These are phyloP conservation scores for Monosporascus ibericus DNA, from an alignment of 2,329 filamentous ascomycete genomes.

Conservation along the genomic window DNA sequence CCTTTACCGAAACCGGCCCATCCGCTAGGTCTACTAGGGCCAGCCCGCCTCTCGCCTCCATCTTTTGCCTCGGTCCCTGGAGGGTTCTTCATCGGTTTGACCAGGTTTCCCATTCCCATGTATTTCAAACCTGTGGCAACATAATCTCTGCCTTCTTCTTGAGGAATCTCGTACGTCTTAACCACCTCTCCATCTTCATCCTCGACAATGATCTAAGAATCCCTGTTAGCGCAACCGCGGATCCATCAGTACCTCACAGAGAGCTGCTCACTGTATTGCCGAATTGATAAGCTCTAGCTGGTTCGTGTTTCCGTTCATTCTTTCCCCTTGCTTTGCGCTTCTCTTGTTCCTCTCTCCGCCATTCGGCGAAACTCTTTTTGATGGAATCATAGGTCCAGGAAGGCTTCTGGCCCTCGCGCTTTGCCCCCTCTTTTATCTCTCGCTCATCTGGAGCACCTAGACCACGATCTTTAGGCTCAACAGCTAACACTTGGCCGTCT, in stretches of 20 bases:
- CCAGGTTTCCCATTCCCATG: conserved; percentile 44
- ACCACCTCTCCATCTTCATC: conserved; percentile 82
- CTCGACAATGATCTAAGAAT: conserved; percentile 69
- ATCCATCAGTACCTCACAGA: not conserved
- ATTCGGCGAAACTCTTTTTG: conserved; percentile 44
- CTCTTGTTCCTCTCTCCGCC: conserved; percentile 54
- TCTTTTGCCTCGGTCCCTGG: conserved; percentile 21
- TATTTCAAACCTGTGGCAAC: conserved; percentile 45
- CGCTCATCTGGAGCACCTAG: conserved; percentile 10
- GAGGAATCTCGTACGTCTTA: conserved; percentile 72
- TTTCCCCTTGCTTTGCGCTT: conserved; percentile 57
- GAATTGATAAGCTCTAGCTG: conserved; percentile 79
- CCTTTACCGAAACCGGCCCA: conserved; percentile 43
- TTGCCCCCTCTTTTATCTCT: conserved; percentile 24
- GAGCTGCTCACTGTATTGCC: conserved; percentile 60
- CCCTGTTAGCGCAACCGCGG: conserved; percentile 20
- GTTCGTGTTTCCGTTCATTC: conserved; percentile 52
- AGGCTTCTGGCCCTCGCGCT: conserved; percentile 29
- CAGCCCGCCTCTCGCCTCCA: conserved; percentile 19
- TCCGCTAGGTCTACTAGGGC: conserved; percentile 26
- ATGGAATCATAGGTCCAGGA: conserved; percentile 39
- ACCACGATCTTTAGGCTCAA: conserved; percentile 38
- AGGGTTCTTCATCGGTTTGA: conserved; percentile 34
- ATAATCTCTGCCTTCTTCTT: conserved; percentile 39
- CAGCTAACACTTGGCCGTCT: conserved; percentile 77